A percentile compares a stretch with the other conserved stretches of the same genome.
Evolutionary conservation across 305 asterid genomes (phyloP).

Genomic region (Fraxinus sp.): DNA sequence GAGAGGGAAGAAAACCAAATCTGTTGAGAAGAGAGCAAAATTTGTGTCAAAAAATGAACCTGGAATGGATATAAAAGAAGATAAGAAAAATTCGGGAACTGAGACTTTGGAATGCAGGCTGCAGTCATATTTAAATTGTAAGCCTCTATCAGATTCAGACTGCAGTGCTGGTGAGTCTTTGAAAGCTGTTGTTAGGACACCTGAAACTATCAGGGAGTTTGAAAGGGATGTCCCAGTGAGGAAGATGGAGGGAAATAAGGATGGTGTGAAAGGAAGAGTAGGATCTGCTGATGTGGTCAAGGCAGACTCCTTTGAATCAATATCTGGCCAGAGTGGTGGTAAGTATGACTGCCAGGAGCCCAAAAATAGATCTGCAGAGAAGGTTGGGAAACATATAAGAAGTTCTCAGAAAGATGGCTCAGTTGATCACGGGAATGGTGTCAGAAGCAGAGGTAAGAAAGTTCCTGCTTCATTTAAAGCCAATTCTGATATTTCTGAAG

Average conservation of each 20-base stretch:
- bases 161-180: constrained; percentile 28
- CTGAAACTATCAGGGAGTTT: constrained; percentile 28
- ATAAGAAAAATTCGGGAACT: constrained; percentile 36
- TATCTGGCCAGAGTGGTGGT: constrained; percentile 38
- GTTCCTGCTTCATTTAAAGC: constrained; percentile 35
- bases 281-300: constrained; percentile 42
- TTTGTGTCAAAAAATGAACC: constrained; percentile 33
- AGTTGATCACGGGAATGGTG: constrained; percentile 38
- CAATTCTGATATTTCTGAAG: constrained; percentile 46
- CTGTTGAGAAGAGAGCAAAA: constrained; percentile 36
- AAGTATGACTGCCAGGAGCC: constrained; percentile 41
- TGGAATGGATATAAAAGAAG: constrained; percentile 35
- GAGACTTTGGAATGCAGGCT: constrained; percentile 37
- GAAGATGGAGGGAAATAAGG: constrained; percentile 42
- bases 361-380: constrained; percentile 43
- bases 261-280: constrained; percentile 37
- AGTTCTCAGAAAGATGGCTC: constrained; percentile 41
- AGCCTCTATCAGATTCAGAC: constrained; percentile 33
- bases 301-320: constrained; percentile 39
- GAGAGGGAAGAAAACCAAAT: constrained; percentile 39
- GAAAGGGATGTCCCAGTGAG: constrained; percentile 40
- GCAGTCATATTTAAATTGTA: constrained; percentile 32
- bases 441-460: constrained; percentile 34
- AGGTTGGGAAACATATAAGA: constrained; percentile 35
- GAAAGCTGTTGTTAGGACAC: constrained; percentile 26